These are phyloP conservation scores for Aspergillus felis DNA, from an alignment of 2,329 filamentous ascomycete genomes.

Conservation along the genomic window DNA sequence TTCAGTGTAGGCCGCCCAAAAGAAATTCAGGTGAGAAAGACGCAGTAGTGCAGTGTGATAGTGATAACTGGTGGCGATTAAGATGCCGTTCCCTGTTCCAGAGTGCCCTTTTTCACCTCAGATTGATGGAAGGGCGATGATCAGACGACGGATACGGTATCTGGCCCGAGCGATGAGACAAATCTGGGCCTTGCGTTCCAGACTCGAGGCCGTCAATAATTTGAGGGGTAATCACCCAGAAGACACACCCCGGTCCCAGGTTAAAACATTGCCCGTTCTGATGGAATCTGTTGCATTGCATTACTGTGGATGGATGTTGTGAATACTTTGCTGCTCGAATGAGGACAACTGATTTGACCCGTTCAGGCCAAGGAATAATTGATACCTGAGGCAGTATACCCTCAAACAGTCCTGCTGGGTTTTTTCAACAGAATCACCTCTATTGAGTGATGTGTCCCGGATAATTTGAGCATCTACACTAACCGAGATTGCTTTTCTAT, in stretches of 20 bases:
- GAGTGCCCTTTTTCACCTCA: not conserved
- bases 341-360: no score
- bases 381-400: no score
- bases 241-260: no score
- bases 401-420: no score
- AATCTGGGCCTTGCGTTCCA: not conserved
- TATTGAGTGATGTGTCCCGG: no score
- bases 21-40: not conserved
- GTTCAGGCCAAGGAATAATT: not conserved
- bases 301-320: not conserved
- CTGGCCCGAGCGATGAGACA: not conserved
- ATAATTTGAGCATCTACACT: no score
- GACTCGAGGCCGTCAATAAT: not conserved
- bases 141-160: not conserved
- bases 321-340: not conserved
- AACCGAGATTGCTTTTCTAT: no score
- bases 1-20: not conserved
- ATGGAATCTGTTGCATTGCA: not conserved
- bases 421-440: no score
- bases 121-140: not conserved
- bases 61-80: not conserved
- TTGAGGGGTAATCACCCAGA: not conserved
- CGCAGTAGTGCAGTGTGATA: not conserved
- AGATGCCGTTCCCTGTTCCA: not conserved
- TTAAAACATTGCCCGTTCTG: not conserved